Base-by-base conservation (phyloP, 768 basidiomycete genomes). In the Lactarius hatsudake region DNA sequence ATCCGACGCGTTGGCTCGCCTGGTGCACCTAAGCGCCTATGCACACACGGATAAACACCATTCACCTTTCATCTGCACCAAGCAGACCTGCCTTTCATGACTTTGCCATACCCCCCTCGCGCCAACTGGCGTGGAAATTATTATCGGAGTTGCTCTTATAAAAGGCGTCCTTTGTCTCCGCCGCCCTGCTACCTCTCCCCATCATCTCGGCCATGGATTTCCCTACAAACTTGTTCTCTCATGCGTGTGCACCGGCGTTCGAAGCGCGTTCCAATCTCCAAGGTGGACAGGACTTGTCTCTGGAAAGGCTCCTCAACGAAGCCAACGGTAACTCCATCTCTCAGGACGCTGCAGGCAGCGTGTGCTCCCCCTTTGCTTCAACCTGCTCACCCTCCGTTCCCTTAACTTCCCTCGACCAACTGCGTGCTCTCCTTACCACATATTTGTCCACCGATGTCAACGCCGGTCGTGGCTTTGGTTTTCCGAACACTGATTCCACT, bases 271-370 rank as follows among this genome's bases (percentile, higher is more conserved):
- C 43, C 30, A 55, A 30, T 38, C 38, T 2, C 20, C 51, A 43
- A 18, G 23, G 28, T 13, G 62, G 40, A 3, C 66, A 48, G 58
- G 30, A 45, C 23, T 30, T 51, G 57, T 54, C n/a, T n/a, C 17
- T 18, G 1, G 28, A 8, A 51, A 18, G 10, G 23, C 30, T 10
- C 34, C n/a, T 62, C 8, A 42, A 60, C 5, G 17, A 42, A 36
- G 58, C 8, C 23, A 43, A 67, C 26, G 5, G 17, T 23, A 18
- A 18, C 32, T 2, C 7, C 32, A 23, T 26, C 42, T n/a, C 51
- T 32, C 57, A 28, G 32, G 20, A 55, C 53, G 58, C 62, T 64
- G 66, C 66, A n/a, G 66, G 66, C 62, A 59, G 66, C 62, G 42
- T n/a, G 42, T 4, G 1, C 26, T 38, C 51, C 38, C 42, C 62